Base-by-base conservation (phyloP, 2,329 filamentous ascomycete genomes). In the Fusarium decemcellulare region DNA sequence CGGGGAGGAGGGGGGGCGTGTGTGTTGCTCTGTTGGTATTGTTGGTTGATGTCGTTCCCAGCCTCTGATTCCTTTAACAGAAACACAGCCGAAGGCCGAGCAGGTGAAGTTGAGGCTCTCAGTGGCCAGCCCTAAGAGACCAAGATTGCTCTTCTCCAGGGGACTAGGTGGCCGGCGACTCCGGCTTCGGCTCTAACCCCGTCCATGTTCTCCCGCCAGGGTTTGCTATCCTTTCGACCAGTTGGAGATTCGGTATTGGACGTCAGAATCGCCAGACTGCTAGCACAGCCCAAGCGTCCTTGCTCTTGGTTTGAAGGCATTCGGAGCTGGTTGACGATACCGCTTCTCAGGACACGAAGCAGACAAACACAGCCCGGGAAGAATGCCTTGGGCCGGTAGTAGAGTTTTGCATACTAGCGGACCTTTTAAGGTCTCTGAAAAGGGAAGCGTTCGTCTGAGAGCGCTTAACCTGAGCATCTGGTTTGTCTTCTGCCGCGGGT, bases 401-500 rank as follows among this genome's bases (percentile, higher is more conserved):
- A 34, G 32, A 34, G 32, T 34, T 34, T 48, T 12, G 29, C 46
- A 48, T 47, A 9, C 4, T 30, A 29, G 32, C 16, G 15, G 11
- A 32, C 9, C 14, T 30, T 36, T 16, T 8, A 18, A 29, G 12
- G 15, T 48, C 1, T 10, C 5, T 44, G n/a, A 16, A 48, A 29
- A 47, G 44, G 30, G 27, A 47, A 16, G 44, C 30, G 46, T 50
- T 68, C 68, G 23, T 59, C 56, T 29, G 10, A 55, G 11, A 69
- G 71, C 71, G 71, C 71, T 73, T 73, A 73, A 54, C 61, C 44
- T 40, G 40, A 32, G 16, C 29, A 51, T 72, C 42, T 73, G 71
- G 71, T 73, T 73, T 72, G 71, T 70, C 63, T 72, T 66, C 70
- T 68, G 50, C 59, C 68, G 70, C 65, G 65, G 16, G 46, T 30